Base-by-base conservation (phyloP, 2,329 filamentous ascomycete species). In the Pseudopyricularia cyperi region DNA sequence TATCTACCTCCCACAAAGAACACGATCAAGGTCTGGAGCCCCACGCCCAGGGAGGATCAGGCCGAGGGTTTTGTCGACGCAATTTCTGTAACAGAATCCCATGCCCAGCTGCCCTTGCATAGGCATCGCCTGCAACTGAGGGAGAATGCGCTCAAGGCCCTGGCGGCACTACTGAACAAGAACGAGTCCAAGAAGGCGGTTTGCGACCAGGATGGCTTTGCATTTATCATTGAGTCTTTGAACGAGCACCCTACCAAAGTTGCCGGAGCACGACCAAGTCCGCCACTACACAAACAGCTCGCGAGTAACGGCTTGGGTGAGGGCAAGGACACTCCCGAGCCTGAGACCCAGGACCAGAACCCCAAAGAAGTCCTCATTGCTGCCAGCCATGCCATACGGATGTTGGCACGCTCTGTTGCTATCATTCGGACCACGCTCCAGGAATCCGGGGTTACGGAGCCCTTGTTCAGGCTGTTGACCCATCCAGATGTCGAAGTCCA, bases 351-450 rank as follows among this genome's bases (percentile, higher is more conserved):
- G 58, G 89, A 88, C 2, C 67, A 64, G 26, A 96, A 97, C 60
- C 83, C 89, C 1, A 74, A 80, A 7, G 71, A 79, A 3, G 90
- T 95, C 22, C 74, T 97, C 22, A 76, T 94, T 52, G 89, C 90
- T 19, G 91, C 89, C 1, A 96, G 90, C 62, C 83, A 87, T 61
- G 82, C 87, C 26, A 79, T 89, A 28, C 79, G 87, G 56, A 87
- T 89, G 63, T 72, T 97, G 48, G 88, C 89, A 2, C 80, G 93
- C 42, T 95, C 89, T 1, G 84, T 95, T 22, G 87, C 80, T 63
- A 83, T 91, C 44, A 70, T 97, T 17, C 75, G 93, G 49, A 97
- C 93, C 3, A 86, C 85, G 50, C 71, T 98, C 47, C 87, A 95
- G 53, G 93, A 98, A 66, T 82, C 88, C 54, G 85, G 83, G 6